Evolutionary conservation across 1,284 basidiomycete genomes (phyloP).

Genomic region (Sanghuangporus baumii): DNA sequence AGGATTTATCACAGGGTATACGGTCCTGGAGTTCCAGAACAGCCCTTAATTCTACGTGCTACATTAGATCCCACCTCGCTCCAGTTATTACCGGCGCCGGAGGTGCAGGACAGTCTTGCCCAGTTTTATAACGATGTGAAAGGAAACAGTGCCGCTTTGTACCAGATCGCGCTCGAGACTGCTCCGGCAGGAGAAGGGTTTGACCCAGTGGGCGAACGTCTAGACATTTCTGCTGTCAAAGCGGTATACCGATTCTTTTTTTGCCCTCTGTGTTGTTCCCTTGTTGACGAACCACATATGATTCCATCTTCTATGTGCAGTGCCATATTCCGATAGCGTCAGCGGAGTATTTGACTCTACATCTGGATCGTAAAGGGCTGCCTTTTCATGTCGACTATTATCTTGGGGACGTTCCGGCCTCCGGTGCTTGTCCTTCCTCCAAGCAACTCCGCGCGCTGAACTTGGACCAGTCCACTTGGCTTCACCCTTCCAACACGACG

Average conservation of each 20-base stretch:
- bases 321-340: constrained; percentile 54
- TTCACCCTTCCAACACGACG: constrained; percentile 46
- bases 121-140: constrained; percentile 36
- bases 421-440: constrained; percentile 53
- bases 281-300: constrained; percentile 14
- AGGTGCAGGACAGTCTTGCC: constrained; percentile 33
- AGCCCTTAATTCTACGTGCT: constrained; percentile 32
- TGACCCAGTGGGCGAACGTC: constrained; percentile 36
- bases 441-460: constrained; percentile 20
- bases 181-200: constrained; percentile 33
- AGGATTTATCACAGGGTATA: constrained; percentile 36
- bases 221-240: constrained; percentile 65
- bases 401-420: constrained; percentile 54
- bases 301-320: constrained; percentile 28
- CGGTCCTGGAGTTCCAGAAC: constrained; percentile 31
- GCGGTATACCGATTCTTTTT: constrained; percentile 41
- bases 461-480: constrained; percentile 29
- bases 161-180: constrained; percentile 69
- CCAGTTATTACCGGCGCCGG: constrained; percentile 16
- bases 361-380: constrained; percentile 38
- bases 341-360: constrained; percentile 54
- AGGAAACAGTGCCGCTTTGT: constrained; percentile 42
- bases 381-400: constrained; percentile 69
- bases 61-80: constrained; percentile 26
- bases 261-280: constrained; percentile 10